Conservation (phyloP, 2,329 filamentous ascomycete species). For the Raffaelea albimanens region DNA sequence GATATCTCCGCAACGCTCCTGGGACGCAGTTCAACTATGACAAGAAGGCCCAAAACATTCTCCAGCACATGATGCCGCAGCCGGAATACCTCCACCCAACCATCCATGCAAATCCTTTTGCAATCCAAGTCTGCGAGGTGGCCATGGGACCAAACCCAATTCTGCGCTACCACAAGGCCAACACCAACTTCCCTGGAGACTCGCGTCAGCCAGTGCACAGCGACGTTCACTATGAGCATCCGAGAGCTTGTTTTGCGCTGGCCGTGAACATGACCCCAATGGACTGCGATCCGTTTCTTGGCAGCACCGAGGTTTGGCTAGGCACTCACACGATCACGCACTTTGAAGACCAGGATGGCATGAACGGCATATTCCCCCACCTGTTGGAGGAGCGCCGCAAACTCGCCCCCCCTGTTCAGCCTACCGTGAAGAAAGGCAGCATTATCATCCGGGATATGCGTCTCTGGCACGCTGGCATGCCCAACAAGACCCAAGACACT, state of each 20-base stretch:
- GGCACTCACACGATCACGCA: conserved; percentile 27
- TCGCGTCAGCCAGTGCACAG: conserved; percentile 29
- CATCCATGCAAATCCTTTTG: conserved; percentile 10
- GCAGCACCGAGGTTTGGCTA: conserved; percentile 40
- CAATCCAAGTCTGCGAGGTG: conserved; percentile 4
- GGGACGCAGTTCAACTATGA: conserved; percentile 12
- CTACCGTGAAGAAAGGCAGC: conserved; percentile 29
- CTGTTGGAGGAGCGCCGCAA: conserved; percentile 21
- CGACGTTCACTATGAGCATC: conserved; percentile 35
- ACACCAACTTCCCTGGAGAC: conserved; percentile 11
- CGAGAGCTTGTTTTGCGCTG: conserved; percentile 34
- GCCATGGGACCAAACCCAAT: conserved; percentile 10
- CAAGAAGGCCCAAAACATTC: conserved; percentile 11
- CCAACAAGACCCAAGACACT: conserved; percentile 30
- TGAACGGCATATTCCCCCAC: conserved; percentile 16
- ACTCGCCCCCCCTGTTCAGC: conserved; percentile 26
- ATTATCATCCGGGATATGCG: conserved; percentile 35
- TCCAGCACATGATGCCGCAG: conserved; percentile 12
- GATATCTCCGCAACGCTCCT: conserved; percentile 3
- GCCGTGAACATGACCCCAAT: conserved; percentile 37
- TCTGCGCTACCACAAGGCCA: conserved; percentile 12
- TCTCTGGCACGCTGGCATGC: conserved; percentile 40
- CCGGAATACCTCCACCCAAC: conserved; percentile 5
- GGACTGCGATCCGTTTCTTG: conserved; percentile 32
- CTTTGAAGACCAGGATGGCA: conserved; percentile 20